phyloP scores from a whole-genome alignment of 176 grass and related monocot species.

The Carex pumila region DNA sequence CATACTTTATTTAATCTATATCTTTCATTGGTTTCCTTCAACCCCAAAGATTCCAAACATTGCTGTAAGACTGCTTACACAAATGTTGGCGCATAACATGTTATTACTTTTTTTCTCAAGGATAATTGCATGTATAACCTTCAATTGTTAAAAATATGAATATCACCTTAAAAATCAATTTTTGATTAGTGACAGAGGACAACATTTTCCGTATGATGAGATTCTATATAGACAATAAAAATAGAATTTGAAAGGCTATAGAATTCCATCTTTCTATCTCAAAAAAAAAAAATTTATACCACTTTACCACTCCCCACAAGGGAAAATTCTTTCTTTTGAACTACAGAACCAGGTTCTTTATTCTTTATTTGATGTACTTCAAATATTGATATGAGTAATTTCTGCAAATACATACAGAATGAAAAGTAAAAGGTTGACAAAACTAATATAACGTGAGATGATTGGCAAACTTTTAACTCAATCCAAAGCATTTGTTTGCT shows the following conservation, averaged over 20 bases:
- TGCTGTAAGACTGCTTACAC: conserved; percentile 16
- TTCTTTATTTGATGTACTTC: neutral
- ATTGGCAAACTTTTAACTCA: neutral
- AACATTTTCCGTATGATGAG: too few relatives aligned
- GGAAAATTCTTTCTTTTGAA: neutral
- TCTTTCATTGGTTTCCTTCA: conserved; percentile 11
- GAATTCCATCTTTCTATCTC: too few relatives aligned
- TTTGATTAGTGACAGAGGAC: too few relatives aligned
- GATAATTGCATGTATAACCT: neutral
- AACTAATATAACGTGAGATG: too few relatives aligned
- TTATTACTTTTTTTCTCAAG: neutral
- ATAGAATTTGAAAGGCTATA: too few relatives aligned
- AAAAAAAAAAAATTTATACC: too few relatives aligned
- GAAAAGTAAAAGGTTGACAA: neutral
- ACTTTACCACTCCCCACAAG: neutral
- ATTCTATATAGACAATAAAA: too few relatives aligned
- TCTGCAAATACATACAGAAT: neutral
- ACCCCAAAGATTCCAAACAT: conserved; percentile 7
- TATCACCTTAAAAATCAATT: too few relatives aligned
- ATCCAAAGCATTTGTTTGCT: neutral
- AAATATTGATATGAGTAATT: neutral
- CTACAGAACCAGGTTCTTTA: neutral
- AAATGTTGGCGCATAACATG: conserved; percentile 17
- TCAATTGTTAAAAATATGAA: neutral
- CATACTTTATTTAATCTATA: neutral